Evolutionary conservation across 2,329 filamentous ascomycete genomes (phyloP).

Genomic region (Rhynchosporium agropyri): DNA sequence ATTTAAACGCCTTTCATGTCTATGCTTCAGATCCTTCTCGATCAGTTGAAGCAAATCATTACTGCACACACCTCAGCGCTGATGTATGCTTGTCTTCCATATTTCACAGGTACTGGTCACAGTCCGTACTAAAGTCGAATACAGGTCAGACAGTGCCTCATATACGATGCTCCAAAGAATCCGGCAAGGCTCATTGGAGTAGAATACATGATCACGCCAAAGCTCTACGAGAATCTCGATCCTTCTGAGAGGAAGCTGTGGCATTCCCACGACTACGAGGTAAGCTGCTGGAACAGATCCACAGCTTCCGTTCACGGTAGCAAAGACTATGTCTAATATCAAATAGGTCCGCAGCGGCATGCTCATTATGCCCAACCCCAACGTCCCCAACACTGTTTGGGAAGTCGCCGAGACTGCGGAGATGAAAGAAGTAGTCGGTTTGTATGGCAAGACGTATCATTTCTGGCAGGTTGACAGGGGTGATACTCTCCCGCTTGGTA

Average conservation of each 20-base stretch:
- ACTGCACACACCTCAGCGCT: constrained; percentile 74
- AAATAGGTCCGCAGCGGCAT: constrained; percentile 54
- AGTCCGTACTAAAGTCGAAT: constrained; percentile 43
- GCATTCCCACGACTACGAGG: constrained; percentile 68
- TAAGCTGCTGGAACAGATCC: constrained; percentile 56
- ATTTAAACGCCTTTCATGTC: constrained; percentile 80
- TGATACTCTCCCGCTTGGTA: constrained; percentile 62
- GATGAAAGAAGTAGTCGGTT: constrained; percentile 73
- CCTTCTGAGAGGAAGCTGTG: constrained; percentile 72
- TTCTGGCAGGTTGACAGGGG: constrained; percentile 84
- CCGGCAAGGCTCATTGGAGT: constrained; percentile 78
- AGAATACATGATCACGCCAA: constrained; percentile 72
- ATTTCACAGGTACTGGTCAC: constrained; percentile 44
- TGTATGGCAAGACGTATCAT: constrained; percentile 86
- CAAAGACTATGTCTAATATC: neutral
- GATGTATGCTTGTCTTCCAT: constrained; percentile 65
- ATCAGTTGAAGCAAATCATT: constrained; percentile 79
- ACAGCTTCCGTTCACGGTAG: constrained; percentile 60
- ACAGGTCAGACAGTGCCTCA: constrained; percentile 46
- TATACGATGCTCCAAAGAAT: constrained; percentile 38
- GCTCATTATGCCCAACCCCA: constrained; percentile 71
- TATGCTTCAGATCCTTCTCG: constrained; percentile 62
- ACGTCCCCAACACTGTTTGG: constrained; percentile 65
- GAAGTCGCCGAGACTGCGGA: constrained; percentile 76
- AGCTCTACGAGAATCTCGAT: constrained; percentile 67